Evolutionary conservation across 2,329 filamentous ascomycete species (phyloP), one percentile per base, ranked within the genome.

Genomic region (Microcera coccophila): DNA sequence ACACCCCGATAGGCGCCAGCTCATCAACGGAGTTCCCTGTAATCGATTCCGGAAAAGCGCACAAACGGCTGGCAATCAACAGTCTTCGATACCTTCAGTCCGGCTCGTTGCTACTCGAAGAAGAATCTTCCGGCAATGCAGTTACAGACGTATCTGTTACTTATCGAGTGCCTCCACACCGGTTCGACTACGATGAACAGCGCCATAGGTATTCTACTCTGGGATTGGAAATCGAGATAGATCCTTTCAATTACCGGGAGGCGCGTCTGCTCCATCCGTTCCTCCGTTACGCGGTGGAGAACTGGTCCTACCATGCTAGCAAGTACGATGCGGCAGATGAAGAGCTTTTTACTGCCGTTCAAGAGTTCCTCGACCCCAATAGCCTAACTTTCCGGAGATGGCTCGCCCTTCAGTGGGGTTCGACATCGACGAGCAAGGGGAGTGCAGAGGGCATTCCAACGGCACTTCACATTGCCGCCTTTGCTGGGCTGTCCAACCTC

Each of bases 261-360:
- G 53, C 54, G 18, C 53, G 51, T 10, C n/a, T 57, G 2, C 36
- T 12, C 2, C 19, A 57, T 24, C 47, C 51, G 10, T 55, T 57
- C 18, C 47, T 57, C 1, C 17, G 36, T 8, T 57, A 57, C 17
- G 51, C 51, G 1, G 45, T 52, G 1, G 51, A 54, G 5, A 57
- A 52, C 16, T 57, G 54, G 53, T 24, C 51, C 2, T 50, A 55
- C n/a, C 54, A 57, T n/a, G 39, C 51, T 2, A 50, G 45, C 9
- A 39, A 24, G 8, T 56, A 53, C 15, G 51, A 57, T 17, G 31
- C 45, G 16, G 20, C 39, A 4, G 54, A 57, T n/a, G 20, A 43
- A 2, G 39, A 45, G 3, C 36, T 54, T 9, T 52, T 48, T 18
- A 2, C 16, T 2, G 19, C 39, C 8, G 21, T 57, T 3, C 8